Percentiles rank a stretch among this genome's conserved stretches.
Conservation (phyloP, 176 grass and related monocot species). For the Zea mays region DNA sequence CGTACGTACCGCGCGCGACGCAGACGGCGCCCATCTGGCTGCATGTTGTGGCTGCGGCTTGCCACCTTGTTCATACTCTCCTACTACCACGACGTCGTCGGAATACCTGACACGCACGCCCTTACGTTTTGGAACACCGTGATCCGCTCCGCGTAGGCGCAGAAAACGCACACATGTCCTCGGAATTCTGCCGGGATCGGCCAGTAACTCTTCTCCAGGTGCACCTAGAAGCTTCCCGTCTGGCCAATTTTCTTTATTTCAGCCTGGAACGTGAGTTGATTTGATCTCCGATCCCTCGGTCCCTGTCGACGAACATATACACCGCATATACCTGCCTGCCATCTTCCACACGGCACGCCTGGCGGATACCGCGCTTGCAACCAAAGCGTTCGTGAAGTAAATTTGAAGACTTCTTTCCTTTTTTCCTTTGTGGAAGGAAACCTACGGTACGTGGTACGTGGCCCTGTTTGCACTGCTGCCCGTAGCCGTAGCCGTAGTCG, state of each 20-base stretch:
- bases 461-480: too few relatives aligned
- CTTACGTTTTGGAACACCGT: neutral
- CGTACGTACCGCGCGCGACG: conserved; percentile 6
- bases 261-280: neutral
- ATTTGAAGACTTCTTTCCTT: neutral
- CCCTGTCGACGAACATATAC: conserved; percentile 3
- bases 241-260: neutral
- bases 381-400: neutral
- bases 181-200: neutral
- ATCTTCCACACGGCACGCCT: conserved; percentile 5
- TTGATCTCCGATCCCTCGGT: neutral
- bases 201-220: neutral
- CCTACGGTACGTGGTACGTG: neutral
- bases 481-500: conserved; percentile 1
- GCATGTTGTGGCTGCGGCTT: too few relatives aligned
- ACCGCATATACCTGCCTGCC: neutral
- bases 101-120: neutral
- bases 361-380: neutral
- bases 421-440: neutral
- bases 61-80: too few relatives aligned
- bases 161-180: neutral
- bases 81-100: too few relatives aligned
- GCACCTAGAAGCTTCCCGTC: neutral
- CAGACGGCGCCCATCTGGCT: neutral
- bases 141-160: neutral